Percentiles rank a stretch among this genome's conserved stretches.
phyloP scores from a whole-genome alignment of 768 basidiomycete genomes.

The Phaffia tasmanica region DNA sequence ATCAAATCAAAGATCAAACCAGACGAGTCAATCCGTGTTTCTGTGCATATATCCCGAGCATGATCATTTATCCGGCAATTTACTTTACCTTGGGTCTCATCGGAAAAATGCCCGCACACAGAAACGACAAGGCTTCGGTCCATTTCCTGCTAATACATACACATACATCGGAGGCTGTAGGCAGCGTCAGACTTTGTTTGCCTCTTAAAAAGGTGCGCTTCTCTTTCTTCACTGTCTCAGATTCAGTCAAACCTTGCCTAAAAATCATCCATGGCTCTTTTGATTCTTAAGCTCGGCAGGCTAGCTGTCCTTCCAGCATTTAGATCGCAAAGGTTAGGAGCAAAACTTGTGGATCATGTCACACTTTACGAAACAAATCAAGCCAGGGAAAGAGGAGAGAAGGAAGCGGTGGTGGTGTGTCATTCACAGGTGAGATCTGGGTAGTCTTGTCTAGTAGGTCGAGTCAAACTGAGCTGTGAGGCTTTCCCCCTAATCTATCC shows the following conservation, averaged over 20 bases:
- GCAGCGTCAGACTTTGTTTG: slow-evolving; percentile 9
- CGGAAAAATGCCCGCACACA: slow-evolving; percentile 33
- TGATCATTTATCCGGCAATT: too few relatives aligned
- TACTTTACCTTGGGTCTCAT: too few relatives aligned
- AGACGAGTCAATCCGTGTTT: slow-evolving; percentile 53
- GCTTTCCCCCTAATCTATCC: neutral
- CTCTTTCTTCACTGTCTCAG: neutral
- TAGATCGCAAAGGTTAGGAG: slow-evolving; percentile 55
- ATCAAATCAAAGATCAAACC: slow-evolving; percentile 65
- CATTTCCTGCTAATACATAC: slow-evolving; percentile 32
- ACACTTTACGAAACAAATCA: slow-evolving; percentile 52
- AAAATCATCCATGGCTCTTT: neutral
- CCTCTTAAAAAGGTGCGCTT: slow-evolving; percentile 15
- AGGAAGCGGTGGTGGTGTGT: slow-evolving; percentile 15
- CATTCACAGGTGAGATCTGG: slow-evolving; percentile 8
- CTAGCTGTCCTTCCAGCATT: slow-evolving; percentile 50
- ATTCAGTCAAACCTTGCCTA: neutral
- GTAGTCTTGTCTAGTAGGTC: neutral
- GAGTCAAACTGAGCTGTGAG: neutral
- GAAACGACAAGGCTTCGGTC: slow-evolving; percentile 55
- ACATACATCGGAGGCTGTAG: neutral
- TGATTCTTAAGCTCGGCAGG: slow-evolving; percentile 51
- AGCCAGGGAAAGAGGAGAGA: slow-evolving; percentile 28
- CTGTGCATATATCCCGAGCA: too few relatives aligned
- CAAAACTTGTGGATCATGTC: slow-evolving; percentile 52